Evolutionary conservation across 768 basidiomycete species (phyloP).

Genomic region (Porphyrellus cyaneotinctus): DNA sequence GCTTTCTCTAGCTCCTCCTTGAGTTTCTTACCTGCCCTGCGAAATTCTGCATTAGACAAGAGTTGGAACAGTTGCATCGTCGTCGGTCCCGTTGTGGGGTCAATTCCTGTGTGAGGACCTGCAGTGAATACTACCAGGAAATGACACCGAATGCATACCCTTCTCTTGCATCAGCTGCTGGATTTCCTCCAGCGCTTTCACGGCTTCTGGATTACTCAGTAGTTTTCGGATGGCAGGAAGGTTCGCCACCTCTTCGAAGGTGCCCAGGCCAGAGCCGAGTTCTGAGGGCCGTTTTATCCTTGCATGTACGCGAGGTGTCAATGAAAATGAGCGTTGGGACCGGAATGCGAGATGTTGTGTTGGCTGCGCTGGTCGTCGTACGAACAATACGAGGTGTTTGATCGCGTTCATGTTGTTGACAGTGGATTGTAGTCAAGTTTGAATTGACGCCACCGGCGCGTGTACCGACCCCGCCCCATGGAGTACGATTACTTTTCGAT

Average conservation of each 20-base stretch:
- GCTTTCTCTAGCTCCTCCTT: conserved; percentile 51
- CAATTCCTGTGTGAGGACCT: conserved; percentile 39
- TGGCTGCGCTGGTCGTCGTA: conserved; percentile 17
- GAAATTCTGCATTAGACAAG: conserved; percentile 49
- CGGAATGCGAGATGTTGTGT: conserved; percentile 5
- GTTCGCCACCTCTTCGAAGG: conserved; percentile 38
- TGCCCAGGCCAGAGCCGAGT: conserved; percentile 34
- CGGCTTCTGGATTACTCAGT: conserved; percentile 45
- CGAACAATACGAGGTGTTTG: conserved; percentile 13
- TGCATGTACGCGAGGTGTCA: conserved; percentile 28
- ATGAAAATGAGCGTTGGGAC: conserved; percentile 29
- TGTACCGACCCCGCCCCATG: conserved; percentile 42
- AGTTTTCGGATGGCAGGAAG: conserved; percentile 47
- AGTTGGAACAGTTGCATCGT: conserved; percentile 53
- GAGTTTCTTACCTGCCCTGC: conserved; percentile 42
- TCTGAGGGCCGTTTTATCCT: conserved; percentile 28
- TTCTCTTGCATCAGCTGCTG: conserved; percentile 46
- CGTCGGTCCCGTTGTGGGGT: conserved; percentile 45
- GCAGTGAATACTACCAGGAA: background rate
- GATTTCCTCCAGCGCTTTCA: conserved; percentile 43
- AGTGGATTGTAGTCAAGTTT: background rate
- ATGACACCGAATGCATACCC: conserved; percentile 31
- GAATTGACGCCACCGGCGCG: conserved; percentile 23
- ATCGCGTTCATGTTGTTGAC: conserved; percentile 21
- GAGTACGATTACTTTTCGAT: conserved; percentile 91